Percentiles rank a stretch among this genome's conserved stretches.
Conservation (phyloP, 169 alveolate species). For the Ichthyophthirius multifiliis region DNA sequence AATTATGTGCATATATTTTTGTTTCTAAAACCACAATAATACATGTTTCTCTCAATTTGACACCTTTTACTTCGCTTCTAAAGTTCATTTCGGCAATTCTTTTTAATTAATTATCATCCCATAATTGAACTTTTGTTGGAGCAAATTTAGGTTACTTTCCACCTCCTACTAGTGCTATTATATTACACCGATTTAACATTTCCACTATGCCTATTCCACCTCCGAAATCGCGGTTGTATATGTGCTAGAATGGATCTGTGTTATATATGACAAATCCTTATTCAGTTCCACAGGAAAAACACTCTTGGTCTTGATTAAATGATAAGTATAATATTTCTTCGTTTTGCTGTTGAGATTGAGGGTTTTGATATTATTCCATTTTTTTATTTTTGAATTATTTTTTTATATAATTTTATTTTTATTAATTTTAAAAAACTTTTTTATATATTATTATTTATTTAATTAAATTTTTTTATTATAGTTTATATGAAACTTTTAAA, state of each 20-base stretch:
- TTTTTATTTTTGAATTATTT: neutral
- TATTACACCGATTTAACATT: slow-evolving; percentile 90
- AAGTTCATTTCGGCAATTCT: slow-evolving; percentile 90
- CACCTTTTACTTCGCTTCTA: slow-evolving; percentile 82
- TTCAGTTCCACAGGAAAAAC: slow-evolving; percentile 83
- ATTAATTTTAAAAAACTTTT: no score
- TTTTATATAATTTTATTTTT: no score
- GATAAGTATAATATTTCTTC: slow-evolving; percentile 79
- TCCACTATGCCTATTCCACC: slow-evolving; percentile 92
- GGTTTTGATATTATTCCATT: neutral
- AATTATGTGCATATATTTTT: slow-evolving; percentile 87
- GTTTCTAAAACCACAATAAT: slow-evolving; percentile 85
- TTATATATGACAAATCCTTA: slow-evolving; percentile 89
- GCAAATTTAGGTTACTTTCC: slow-evolving; percentile 89
- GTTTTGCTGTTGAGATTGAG: slow-evolving; percentile 18
- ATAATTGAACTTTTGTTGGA: slow-evolving; percentile 86
- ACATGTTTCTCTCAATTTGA: slow-evolving; percentile 85
- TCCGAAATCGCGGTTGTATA: slow-evolving; percentile 74
- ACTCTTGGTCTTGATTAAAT: slow-evolving; percentile 90
- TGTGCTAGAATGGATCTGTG: slow-evolving; percentile 87
- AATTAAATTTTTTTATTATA: no score
- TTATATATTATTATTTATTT: no score
- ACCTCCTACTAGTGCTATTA: slow-evolving; percentile 92
- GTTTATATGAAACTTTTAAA: no score
- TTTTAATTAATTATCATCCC: slow-evolving; percentile 88